Percentiles rank a stretch among this genome's conserved stretches.
phyloP scores from a whole-genome alignment of 805 yeast species.

The Starmerella tilneyi region DNA sequence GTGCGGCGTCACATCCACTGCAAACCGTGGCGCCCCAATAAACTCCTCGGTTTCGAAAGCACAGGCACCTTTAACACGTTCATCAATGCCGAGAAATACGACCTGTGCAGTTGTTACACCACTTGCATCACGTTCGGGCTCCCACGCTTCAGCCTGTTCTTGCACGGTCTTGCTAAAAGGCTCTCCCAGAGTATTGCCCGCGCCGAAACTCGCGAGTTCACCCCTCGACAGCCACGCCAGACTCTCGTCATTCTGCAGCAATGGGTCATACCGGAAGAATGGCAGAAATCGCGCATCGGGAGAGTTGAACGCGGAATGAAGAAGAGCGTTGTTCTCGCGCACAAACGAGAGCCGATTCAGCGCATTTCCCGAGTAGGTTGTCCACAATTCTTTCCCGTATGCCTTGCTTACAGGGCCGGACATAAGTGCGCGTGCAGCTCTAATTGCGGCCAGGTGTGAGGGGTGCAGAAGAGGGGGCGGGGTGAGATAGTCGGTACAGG shows the following conservation, averaged over 20 bases:
- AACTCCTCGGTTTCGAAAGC: conserved; percentile 20
- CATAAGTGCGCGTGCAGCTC: neutral
- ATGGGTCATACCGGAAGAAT: conserved; percentile 28
- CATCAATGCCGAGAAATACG: conserved; percentile 45
- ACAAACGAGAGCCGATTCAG: conserved; percentile 57
- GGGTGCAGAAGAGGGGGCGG: too few relatives aligned
- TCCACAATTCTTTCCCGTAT: conserved; percentile 29
- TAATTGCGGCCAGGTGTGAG: neutral
- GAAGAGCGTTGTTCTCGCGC: conserved; percentile 45
- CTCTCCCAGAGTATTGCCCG: conserved; percentile 30
- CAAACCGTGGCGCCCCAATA: conserved; percentile 35
- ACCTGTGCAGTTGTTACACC: conserved; percentile 26
- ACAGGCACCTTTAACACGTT: conserved; percentile 26
- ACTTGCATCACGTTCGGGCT: conserved; percentile 30
- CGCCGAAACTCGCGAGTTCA: conserved; percentile 25
- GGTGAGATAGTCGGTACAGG: neutral
- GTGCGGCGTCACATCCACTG: conserved; percentile 28
- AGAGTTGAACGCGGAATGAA: conserved; percentile 38
- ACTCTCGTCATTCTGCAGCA: conserved; percentile 18
- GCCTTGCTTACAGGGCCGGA: conserved; percentile 23
- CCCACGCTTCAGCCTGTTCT: conserved; percentile 31
- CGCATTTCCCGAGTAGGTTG: conserved; percentile 42
- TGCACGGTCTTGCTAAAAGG: conserved; percentile 28
- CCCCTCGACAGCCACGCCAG: conserved; percentile 29
- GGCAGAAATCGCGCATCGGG: conserved; percentile 44